Base-by-base conservation (phyloP, 2,329 filamentous ascomycete genomes). In the Diplodia intermedia region DNA sequence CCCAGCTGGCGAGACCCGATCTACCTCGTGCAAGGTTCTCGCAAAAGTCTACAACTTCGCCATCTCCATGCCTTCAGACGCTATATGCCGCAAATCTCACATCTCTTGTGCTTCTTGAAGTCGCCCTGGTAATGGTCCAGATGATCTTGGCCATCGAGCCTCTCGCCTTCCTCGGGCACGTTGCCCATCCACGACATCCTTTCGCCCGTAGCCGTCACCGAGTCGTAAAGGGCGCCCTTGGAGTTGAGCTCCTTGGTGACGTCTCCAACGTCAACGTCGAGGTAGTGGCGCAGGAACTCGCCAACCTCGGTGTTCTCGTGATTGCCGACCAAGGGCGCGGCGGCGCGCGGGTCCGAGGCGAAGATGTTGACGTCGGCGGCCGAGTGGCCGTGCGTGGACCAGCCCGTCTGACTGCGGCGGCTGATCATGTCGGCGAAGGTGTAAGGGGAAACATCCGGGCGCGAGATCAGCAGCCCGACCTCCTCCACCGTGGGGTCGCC, bases 331-430 rank as follows among this genome's bases (percentile, higher is more conserved):
- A 97, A 84, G 15, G 85, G 83, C 53, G 86, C 85, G 0, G 89
- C 87, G 36, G 83, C 81, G 47, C 86, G 84, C 0, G 87, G 84
- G 3, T 91, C 89, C 0, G 91, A 94, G 65, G 91, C 90, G 81
- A 98, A 99, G 72, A 99, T 92, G 79, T 99, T 99, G 60, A 99
- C 95, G 77, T 99, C 95, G 8, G 95, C 93, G 63, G 90, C 95
- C 76, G 75, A 75, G 69, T 26, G 33, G 33, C 95, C 95, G 78
- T 97, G 94, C 0, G 94, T 97, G 71, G 88, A 90, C 95, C 95
- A 99, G 15, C 95, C 96, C 53, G 97, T 88, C 75, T 97, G 93
- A 1, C 94, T 92, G 69, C 95, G 88, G 4, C 91, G 86, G 72
- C 92, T 97, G 72, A 98, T 88, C 83, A 99, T 94, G 75, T 92